Evolutionary conservation across 805 yeast genomes (phyloP).

Genomic region (Sugiyamaella smithiae): DNA sequence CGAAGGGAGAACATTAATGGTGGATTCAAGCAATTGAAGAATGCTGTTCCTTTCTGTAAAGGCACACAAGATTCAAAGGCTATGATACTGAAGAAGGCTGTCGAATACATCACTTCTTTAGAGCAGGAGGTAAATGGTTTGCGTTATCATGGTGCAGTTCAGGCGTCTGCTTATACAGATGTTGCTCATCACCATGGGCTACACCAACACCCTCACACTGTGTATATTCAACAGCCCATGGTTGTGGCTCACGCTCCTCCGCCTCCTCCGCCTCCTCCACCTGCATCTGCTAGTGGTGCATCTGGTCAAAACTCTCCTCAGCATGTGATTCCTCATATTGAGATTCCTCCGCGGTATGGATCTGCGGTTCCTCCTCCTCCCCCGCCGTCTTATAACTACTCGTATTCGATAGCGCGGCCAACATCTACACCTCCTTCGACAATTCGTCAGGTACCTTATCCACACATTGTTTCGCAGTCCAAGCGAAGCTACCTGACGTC

Average conservation of each 20-base stretch:
- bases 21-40: constrained; percentile 42
- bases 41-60: constrained; percentile 41
- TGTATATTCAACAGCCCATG: constrained; percentile 7
- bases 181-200: constrained; percentile 2
- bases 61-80: constrained; percentile 47
- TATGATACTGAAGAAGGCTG: constrained; percentile 41
- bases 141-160: constrained; percentile 13
- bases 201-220: constrained; percentile 6
- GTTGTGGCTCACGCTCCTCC: neutral
- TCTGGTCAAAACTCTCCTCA: neutral
- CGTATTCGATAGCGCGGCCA: constrained; percentile 15
- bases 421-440: constrained; percentile 17
- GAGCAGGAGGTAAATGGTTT: constrained; percentile 30
- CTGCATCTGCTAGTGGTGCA: neutral
- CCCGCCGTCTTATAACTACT: constrained; percentile 7
- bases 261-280: constrained; percentile 2
- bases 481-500: neutral
- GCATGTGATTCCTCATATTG: neutral
- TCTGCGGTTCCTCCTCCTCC: constrained; percentile 7
- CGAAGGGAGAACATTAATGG: constrained; percentile 47
- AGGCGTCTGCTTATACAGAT: neutral
- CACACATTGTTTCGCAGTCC: neutral
- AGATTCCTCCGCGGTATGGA: constrained; percentile 4
- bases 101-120: constrained; percentile 41
- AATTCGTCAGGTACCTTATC: neutral